phyloP scores from a whole-genome alignment of 192 early-diverging fungal species.

The Funneliformis mosseae region DNA sequence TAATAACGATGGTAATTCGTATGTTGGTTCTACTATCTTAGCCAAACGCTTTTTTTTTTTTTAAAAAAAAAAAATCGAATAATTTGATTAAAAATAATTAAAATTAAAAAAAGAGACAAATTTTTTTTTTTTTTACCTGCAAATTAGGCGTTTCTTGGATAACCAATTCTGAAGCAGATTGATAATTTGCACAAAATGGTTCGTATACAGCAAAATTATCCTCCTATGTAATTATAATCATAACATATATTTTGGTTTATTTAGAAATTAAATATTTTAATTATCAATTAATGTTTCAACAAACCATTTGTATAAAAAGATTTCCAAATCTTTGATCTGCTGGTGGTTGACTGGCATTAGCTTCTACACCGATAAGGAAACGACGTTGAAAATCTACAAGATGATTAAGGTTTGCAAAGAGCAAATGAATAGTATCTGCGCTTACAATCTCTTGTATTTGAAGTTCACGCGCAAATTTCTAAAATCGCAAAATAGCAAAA shows the following conservation, averaged over 20 bases:
- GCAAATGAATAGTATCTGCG: slow-evolving; percentile 74
- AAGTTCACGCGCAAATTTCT: slow-evolving; percentile 75
- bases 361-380: slow-evolving; percentile 90
- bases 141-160: slow-evolving; percentile 65
- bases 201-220: slow-evolving; percentile 85
- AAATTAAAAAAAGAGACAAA: background rate
- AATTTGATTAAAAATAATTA: background rate
- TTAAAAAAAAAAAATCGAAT: background rate
- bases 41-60: slow-evolving; percentile 52
- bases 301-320: slow-evolving; percentile 77
- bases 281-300: background rate
- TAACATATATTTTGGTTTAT: background rate
- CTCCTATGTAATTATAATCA: slow-evolving; percentile 43
- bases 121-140: slow-evolving; percentile 44
- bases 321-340: slow-evolving; percentile 88
- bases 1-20: slow-evolving; percentile 86
- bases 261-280: background rate
- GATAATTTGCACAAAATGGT: slow-evolving; percentile 92
- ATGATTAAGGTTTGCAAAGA: slow-evolving; percentile 93
- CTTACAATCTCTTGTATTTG: slow-evolving; percentile 68
- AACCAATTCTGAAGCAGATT: slow-evolving; percentile 71
- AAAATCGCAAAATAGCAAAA: slow-evolving; percentile 26
- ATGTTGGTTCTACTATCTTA: slow-evolving; percentile 79
- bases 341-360: slow-evolving; percentile 64
- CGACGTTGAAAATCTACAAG: slow-evolving; percentile 96